phyloP scores from a whole-genome alignment of 352 stramenopile species.

The Pythium dissotocum region DNA sequence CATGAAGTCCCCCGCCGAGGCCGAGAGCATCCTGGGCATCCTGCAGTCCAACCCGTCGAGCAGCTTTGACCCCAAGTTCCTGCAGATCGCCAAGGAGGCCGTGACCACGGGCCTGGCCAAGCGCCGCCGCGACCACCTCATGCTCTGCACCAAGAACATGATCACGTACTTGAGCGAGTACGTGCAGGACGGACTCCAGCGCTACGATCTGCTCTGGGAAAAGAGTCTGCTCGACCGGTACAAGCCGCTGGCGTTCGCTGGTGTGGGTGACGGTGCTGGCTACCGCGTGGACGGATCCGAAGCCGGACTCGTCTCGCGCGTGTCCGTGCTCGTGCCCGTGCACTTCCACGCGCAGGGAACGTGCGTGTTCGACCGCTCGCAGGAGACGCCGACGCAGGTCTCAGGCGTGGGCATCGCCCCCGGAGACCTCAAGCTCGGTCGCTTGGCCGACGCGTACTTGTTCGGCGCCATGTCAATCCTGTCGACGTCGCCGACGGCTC shows the following conservation, averaged over 20 bases:
- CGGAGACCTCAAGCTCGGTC: constrained; percentile 61
- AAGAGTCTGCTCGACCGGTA: constrained; percentile 81
- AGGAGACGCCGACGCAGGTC: constrained; percentile 42
- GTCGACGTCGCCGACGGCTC: constrained; percentile 68
- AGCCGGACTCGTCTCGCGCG: constrained; percentile 52
- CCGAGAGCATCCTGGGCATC: constrained; percentile 70
- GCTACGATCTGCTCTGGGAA: constrained; percentile 83
- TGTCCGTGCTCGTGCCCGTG: constrained; percentile 79
- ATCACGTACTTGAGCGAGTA: constrained; percentile 85
- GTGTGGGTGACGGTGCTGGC: constrained; percentile 62
- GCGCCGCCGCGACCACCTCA: constrained; percentile 68
- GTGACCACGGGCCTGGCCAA: constrained; percentile 64
- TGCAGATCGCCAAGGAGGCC: constrained; percentile 66
- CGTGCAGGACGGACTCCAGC: constrained; percentile 77
- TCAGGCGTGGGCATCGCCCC: constrained; percentile 73
- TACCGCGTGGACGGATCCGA: constrained; percentile 74
- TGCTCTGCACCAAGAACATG: constrained; percentile 85
- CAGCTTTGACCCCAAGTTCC: constrained; percentile 57
- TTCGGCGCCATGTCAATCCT: constrained; percentile 83
- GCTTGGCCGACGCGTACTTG: constrained; percentile 75
- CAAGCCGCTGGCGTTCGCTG: constrained; percentile 72
- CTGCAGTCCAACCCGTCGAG: constrained; percentile 47
- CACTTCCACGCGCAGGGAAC: constrained; percentile 79
- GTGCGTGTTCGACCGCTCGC: constrained; percentile 79
- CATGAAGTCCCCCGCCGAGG: constrained; percentile 76